Evolutionary conservation across 345 rosid species (phyloP).

Genomic region (Aquilaria sinensis): DNA sequence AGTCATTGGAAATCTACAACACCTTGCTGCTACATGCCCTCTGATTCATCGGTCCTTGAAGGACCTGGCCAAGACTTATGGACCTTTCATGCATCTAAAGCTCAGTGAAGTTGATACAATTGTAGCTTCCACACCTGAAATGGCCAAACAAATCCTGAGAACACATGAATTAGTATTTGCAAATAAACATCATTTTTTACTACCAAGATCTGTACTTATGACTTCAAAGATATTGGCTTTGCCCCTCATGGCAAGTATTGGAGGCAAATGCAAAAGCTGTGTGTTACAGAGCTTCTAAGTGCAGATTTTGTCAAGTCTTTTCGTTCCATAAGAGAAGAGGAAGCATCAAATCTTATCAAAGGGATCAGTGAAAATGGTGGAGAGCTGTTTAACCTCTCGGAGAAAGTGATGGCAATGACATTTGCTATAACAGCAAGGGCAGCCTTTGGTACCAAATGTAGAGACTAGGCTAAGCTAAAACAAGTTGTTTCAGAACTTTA

Average conservation of each 20-base stretch:
- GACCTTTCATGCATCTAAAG: conserved; percentile 6
- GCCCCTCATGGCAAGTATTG: too few relatives aligned
- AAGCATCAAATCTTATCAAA: not conserved
- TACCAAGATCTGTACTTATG: too few relatives aligned
- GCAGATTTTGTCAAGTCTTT: conserved; percentile 11
- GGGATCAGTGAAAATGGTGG: not conserved
- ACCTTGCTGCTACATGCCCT: conserved; percentile 6
- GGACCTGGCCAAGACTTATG: conserved; percentile 4
- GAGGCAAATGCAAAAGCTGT: conserved; percentile 14
- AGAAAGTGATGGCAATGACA: not conserved
- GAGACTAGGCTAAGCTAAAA: not conserved
- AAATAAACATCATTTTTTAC: too few relatives aligned
- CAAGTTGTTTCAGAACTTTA: not conserved
- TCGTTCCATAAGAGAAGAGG: not conserved
- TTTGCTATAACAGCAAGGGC: not conserved
- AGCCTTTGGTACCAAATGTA: not conserved
- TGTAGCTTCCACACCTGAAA: too few relatives aligned
- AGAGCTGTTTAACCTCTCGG: not conserved
- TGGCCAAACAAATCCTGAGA: not conserved
- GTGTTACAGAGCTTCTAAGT: conserved; percentile 15
- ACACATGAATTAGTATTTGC: not conserved
- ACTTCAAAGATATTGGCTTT: too few relatives aligned
- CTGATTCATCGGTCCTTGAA: not conserved
- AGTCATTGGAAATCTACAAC: conserved; percentile 10
- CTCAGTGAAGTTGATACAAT: too few relatives aligned